phyloP scores from a whole-genome alignment of 2,329 filamentous ascomycete genomes.

The Colletotrichum caudatum region DNA sequence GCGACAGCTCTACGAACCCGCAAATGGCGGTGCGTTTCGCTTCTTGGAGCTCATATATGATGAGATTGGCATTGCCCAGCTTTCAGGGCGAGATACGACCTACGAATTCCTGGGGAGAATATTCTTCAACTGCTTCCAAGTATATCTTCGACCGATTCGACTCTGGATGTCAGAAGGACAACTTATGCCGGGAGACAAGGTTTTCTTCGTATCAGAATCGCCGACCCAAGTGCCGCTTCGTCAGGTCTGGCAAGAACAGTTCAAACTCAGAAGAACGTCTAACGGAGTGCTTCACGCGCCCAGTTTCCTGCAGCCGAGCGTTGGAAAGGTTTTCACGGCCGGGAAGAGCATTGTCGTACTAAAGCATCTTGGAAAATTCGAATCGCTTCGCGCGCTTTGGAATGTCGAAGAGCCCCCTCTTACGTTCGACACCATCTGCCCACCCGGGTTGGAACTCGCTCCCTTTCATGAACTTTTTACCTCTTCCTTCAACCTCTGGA shows the following conservation, averaged over 20 bases:
- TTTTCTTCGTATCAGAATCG: slow-evolving; percentile 77
- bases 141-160: slow-evolving; percentile 84
- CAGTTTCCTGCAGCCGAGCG: slow-evolving; percentile 77
- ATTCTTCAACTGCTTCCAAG: slow-evolving; percentile 84
- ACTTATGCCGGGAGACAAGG: slow-evolving; percentile 72
- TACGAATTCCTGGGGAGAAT: slow-evolving; percentile 75
- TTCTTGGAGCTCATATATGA: slow-evolving; percentile 85
- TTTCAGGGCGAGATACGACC: slow-evolving; percentile 70
- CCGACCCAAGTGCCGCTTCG: slow-evolving; percentile 68
- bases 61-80: slow-evolving; percentile 75
- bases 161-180: slow-evolving; percentile 88
- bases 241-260: slow-evolving; percentile 83
- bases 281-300: slow-evolving; percentile 76
- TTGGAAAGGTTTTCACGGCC: slow-evolving; percentile 81
- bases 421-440: slow-evolving; percentile 69
- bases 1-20: slow-evolving; percentile 63
- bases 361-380: slow-evolving; percentile 73
- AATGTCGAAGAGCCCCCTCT: slow-evolving; percentile 59
- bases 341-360: slow-evolving; percentile 91
- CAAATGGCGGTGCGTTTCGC: slow-evolving; percentile 70
- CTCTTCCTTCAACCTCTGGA: slow-evolving; percentile 78
- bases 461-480: slow-evolving; percentile 83
- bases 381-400: slow-evolving; percentile 49
- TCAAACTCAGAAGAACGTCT: slow-evolving; percentile 71
- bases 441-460: slow-evolving; percentile 60